Base-by-base conservation (phyloP, 164 flowering plant genomes). In the Malania oleifera region DNA sequence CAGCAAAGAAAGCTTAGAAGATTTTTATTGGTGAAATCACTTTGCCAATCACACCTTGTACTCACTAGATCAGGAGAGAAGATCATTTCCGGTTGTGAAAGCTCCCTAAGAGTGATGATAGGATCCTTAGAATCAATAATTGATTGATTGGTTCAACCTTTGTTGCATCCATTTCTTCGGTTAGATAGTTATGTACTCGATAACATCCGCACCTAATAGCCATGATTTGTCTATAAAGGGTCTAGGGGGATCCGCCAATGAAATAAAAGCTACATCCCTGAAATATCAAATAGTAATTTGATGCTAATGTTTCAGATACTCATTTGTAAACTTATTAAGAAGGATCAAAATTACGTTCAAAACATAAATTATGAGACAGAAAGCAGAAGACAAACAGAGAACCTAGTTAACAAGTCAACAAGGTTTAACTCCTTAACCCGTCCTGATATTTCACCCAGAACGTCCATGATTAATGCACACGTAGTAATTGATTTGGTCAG, bases 51-150 rank as follows among this genome's bases (percentile, higher is more conserved):
- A 79, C 81, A 95, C 99, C 99, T 95, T 95, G 87, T 87, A 91
- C 96, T 95, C 99, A 84, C 90, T n/a, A n/a, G 64, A 85, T 91
- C 98, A 46, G 96, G 76, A 67, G 98, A 89, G 38, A 95, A 89
- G 38, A 95, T 48, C 70, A 95, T 66, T 56, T 96, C 99, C 53
- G 99, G 99, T 66, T 95, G 98, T n/a, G n/a, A n/a, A 62, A 95
- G 96, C 79, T 95, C 89, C 80, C 82, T 81, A 23, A 96, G 87
- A 75, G 79, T 74, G 73, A 89, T 70, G 34, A 93, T 90, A 76
- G 90, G 92, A 60, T n/a, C n/a, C n/a, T n/a, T 50, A 15, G 53
- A 50, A 50, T 50, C 34, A 11, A 50, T 23, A 50, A 50, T n/a
- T n/a, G 53, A 50, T 50, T 27, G 34, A n/a, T n/a, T 82, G 84